phyloP scores from a whole-genome alignment of 257 asterid genomes.

The Solanum piurae region DNA sequence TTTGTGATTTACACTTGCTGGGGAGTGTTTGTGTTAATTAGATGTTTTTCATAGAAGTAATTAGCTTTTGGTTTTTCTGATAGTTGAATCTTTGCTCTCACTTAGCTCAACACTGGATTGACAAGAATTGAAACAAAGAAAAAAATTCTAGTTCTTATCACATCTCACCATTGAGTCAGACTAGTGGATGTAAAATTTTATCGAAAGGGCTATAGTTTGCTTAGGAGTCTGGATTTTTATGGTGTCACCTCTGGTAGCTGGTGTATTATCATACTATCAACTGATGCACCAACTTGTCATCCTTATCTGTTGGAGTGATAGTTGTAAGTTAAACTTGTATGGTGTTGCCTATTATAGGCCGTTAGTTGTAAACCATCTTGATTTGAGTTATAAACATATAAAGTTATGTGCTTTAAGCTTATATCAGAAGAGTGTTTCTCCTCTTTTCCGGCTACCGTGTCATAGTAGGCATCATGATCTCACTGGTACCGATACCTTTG shows the following conservation, averaged over 20 bases:
- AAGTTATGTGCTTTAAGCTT: neutral
- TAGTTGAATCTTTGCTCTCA: neutral
- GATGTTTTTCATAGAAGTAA: neutral
- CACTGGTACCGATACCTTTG: neutral
- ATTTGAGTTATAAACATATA: neutral
- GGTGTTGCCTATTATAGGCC: too few relatives aligned
- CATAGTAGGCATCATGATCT: neutral
- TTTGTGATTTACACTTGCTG: neutral
- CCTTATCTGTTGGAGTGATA: neutral
- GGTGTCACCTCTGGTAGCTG: neutral
- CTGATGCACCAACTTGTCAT: neutral
- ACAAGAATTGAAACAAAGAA: neutral
- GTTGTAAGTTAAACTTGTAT: neutral
- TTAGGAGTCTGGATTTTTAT: neutral
- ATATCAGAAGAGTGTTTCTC: neutral
- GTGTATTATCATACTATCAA: neutral
- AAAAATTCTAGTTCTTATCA: neutral
- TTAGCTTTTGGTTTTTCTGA: neutral
- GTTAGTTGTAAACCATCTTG: neutral
- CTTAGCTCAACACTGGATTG: neutral
- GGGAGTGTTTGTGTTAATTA: neutral
- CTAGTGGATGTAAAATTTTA: neutral
- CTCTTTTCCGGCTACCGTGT: neutral
- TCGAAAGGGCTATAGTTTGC: neutral
- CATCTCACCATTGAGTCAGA: neutral